Evolutionary conservation across 2,329 filamentous ascomycete species (phyloP).

Genomic region (Alternaria atra): DNA sequence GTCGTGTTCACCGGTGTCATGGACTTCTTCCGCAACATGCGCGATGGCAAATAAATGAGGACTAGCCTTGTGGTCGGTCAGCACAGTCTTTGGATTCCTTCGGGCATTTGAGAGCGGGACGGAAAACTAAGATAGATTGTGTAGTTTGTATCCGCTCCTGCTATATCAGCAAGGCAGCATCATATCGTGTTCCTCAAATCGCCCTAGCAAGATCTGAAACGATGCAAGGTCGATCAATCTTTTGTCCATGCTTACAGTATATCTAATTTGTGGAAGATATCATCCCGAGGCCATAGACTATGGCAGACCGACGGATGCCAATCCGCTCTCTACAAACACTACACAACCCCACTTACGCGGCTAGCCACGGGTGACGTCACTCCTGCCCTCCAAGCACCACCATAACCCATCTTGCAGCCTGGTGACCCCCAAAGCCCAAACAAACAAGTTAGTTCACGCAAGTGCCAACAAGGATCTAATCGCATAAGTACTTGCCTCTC

Average conservation of each 20-base stretch:
- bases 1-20: constrained; percentile 88
- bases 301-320: background rate
- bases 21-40: constrained; percentile 87
- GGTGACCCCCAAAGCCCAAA: constrained; percentile 15
- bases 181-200: background rate
- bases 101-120: background rate
- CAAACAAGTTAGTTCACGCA: constrained; percentile 25
- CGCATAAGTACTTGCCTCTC: constrained; percentile 21
- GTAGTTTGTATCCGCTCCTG: background rate
- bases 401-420: constrained; percentile 25
- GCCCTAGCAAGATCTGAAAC: background rate
- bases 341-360: constrained; percentile 16
- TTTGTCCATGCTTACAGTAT: background rate
- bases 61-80: background rate
- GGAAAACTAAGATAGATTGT: background rate
- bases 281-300: background rate
- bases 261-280: background rate
- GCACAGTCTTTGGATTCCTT: background rate
- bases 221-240: too few species aligned
- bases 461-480: constrained; percentile 16
- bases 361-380: constrained; percentile 36
- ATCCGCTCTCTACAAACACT: constrained; percentile 2
- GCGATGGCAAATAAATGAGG: constrained; percentile 48
- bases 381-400: constrained; percentile 11
- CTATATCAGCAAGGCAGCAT: background rate